These are phyloP conservation scores for Imleria badia DNA, from an alignment of 768 basidiomycete species.

Conservation along the genomic window DNA sequence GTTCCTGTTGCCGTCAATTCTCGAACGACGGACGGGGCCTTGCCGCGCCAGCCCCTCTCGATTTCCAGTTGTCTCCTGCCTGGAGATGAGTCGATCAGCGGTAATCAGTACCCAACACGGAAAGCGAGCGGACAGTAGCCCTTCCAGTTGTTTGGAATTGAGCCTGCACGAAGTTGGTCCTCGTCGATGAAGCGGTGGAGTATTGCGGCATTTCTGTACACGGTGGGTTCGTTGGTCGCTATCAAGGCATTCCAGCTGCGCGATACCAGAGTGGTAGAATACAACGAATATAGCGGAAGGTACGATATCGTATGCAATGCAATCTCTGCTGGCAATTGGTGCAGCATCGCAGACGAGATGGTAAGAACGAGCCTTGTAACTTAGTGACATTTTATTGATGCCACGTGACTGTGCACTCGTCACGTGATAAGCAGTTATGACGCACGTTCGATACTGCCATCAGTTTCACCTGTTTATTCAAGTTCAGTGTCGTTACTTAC, in stretches of 20 bases:
- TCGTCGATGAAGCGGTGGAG: constrained; percentile 47
- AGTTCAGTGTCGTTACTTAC: too few relatives aligned
- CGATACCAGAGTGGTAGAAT: constrained; percentile 38
- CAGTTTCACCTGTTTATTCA: too few relatives aligned
- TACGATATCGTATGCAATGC: constrained; percentile 48
- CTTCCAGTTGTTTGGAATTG: constrained; percentile 51
- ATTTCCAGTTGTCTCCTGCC: constrained; percentile 47
- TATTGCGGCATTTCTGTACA: constrained; percentile 61
- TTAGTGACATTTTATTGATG: too few relatives aligned
- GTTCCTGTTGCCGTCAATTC: constrained; percentile 35
- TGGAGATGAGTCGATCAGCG: constrained; percentile 27
- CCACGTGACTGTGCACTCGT: constrained; percentile 5
- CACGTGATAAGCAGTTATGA: constrained; percentile 2
- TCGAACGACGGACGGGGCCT: constrained; percentile 40
- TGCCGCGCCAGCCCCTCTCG: constrained; percentile 55
- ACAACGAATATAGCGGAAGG: constrained; percentile 48
- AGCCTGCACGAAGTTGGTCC: constrained; percentile 28
- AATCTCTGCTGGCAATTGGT: constrained; percentile 57
- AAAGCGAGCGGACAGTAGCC: constrained; percentile 48
- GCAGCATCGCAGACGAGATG: constrained; percentile 34
- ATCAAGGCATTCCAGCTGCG: constrained; percentile 50
- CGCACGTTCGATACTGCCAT: too few relatives aligned
- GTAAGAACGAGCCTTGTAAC: too few relatives aligned
- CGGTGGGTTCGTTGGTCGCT: constrained; percentile 41
- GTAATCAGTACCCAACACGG: not conserved